Base-by-base conservation (phyloP, 208 protist species). In the Trypanosoma rangeli region DNA sequence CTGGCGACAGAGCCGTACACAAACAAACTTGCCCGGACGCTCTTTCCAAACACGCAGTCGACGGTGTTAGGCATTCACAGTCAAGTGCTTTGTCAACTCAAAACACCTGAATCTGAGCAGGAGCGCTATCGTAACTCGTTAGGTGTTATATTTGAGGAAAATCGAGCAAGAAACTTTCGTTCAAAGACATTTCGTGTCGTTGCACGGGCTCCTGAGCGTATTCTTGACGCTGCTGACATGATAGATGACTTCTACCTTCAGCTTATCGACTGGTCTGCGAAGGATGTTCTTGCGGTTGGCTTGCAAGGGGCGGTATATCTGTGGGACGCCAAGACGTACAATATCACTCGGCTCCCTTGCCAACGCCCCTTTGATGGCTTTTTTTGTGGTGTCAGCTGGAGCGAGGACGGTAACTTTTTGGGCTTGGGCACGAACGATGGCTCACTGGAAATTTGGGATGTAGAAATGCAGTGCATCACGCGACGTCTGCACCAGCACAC, bases 181-280 rank as follows among this genome's bases (percentile, higher is more conserved):
- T 86, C 84, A 33, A 63, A 80, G 44, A 80, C 79, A 0, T 97
- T 97, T 72, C 85, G 93, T 42, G 66, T 94, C 49, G 98, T 99
- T 68, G 83, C 98, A 18, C 82, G 96, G 56, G 96, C 87, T 2
- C 91, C 97, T 3, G 96, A 99, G 61, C 85, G 94, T 66, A 98
- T 99, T 49, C 82, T 99, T 1, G 98, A 99, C 78, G 98, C 99
- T 28, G 98, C 98, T 1, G 97, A 98, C 63, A 83, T 99, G 59
- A 74, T 97, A 55, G 98, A 99, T 68, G 98, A 99, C 87, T 99
- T 98, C 72, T 99, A 99, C 87, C 85, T 99, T 15, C 99, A 99
- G 75, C 81, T 99, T 9, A 85, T 99, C 4, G 98, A 99, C 83
- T 99, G 98, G 98, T 91, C 80, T 49, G 68, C 65, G 22, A 80